Base-by-base conservation (phyloP, 805 yeast species). In the Jamesozyma hellenica region DNA sequence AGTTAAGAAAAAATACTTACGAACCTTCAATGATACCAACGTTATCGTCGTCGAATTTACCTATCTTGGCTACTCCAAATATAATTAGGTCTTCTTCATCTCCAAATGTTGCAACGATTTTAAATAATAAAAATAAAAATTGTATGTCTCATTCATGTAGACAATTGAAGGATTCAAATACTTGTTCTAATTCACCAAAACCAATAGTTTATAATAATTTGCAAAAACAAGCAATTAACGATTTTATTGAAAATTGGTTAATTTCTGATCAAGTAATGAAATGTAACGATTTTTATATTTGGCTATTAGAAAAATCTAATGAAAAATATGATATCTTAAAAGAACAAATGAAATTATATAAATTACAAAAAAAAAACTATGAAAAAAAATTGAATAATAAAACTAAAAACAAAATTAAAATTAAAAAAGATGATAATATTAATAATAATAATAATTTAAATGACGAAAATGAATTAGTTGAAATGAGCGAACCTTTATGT, bases 171-270 rank as follows among this genome's bases (percentile, higher is more conserved):
- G 47, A 42, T 27, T 52, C 48, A 35, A 43, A 50, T 13, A 29
- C 10, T 3, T 19, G 4, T 6, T 8, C 23, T 12, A 25, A 31
- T 10, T 6, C 5, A 9, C 13, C 12, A 11, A 28, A 18, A 16
- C 26, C 30, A 23, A 25, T 29, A 23, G 26, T 32, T 16, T 44
- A 44, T 26, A 35, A 40, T 8, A 28, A 37, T 3, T 35, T 45
- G 15, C 48, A 47, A 36, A 38, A 32, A 13, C 42, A 45, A 18
- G 49, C 50, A 18, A 46, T 52, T 11, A 49, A 47, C 7, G 56
- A 53, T 21, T 61, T 61, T 37, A 48, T 61, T 12, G 53, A 59
- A 29, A 50, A 52, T 28, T 61, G 65, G 65, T 33, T 60, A 12
- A 49, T 59, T 11, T 46, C 44, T 3, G 50, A 46, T 13, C 55